Base-by-base conservation (phyloP, 352 stramenopile species). In the Pythium dissimile region DNA sequence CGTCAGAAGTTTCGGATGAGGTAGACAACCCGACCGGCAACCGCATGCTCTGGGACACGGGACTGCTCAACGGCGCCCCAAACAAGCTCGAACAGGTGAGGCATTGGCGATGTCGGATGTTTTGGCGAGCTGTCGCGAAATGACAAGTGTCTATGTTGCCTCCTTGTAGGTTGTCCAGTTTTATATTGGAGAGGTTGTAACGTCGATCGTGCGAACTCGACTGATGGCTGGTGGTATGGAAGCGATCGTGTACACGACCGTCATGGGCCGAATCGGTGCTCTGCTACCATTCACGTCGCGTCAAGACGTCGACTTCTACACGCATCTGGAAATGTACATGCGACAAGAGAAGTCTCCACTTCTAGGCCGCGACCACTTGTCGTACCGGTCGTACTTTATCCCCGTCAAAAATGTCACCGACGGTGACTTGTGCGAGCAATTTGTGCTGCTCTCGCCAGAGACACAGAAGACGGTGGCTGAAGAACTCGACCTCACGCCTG, bases 351-450 rank as follows among this genome's bases (percentile, higher is more conserved):
- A 88, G 45, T 87, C 91, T 9, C 97, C 94, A n/a, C 80, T 98
- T 4, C 92, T 89, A 45, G 96, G 96, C 8, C 87, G 97, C 42
- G 97, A 99, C 69, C 97, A 99, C 61, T 72, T 98, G 38, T 96
- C 92, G 21, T 99, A 98, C 73, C 86, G 97, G 15, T 98, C 94
- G 60, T 99, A 98, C 67, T 99, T 97, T 73, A 92, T 97, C 28
- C 97, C 97, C 5, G 93, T 99, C 27, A 99, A 99, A 78, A 97
- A 98, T 65, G 88, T 99, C 21, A 93, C 98, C 24, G 97, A 99
- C 73, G 97, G 97, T 23, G 97, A 99, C 67, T 73, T 99, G 13
- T 99, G 97, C 69, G 95, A 99, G 64, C 89, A 97, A 60, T 99
- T 98, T 64, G 86, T 80, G 27, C 67, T 75, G 38, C 80, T 99